Conservation (phyloP, 1,139 yeast species). For the Taphrina sp. region DNA sequence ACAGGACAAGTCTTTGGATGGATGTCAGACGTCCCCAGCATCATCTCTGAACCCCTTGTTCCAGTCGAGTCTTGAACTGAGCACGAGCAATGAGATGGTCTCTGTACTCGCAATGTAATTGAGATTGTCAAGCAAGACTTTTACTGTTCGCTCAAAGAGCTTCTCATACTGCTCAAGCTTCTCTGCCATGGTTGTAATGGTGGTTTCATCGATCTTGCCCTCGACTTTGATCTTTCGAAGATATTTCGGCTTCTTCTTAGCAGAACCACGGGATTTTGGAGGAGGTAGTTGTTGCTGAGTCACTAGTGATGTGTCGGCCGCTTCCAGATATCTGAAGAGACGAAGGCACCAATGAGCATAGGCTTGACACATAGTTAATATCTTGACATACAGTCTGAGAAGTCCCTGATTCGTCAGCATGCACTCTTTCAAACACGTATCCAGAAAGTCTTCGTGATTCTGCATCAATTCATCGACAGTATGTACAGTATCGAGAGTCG, state of each 20-base stretch:
- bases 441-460: conserved; percentile 59
- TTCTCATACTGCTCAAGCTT: conserved; percentile 56
- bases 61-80: conserved; percentile 55
- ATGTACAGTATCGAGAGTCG: conserved; percentile 41
- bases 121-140: conserved; percentile 56
- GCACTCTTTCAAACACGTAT: conserved; percentile 65
- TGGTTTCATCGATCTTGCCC: conserved; percentile 44
- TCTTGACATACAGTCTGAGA: conserved; percentile 49
- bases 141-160: conserved; percentile 56
- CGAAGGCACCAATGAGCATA: conserved; percentile 58
- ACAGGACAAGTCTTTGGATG: background rate
- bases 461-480: conserved; percentile 56
- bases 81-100: conserved; percentile 55
- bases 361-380: conserved; percentile 48
- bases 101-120: conserved; percentile 63
- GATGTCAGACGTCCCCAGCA: conserved; percentile 14
- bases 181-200: conserved; percentile 52
- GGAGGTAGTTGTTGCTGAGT: conserved; percentile 54
- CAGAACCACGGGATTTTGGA: conserved; percentile 55
- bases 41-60: conserved; percentile 32
- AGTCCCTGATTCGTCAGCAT: conserved; percentile 62
- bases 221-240: conserved; percentile 13
- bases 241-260: conserved; percentile 57
- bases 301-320: conserved; percentile 53
- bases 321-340: conserved; percentile 56